Evolutionary conservation across 1,284 basidiomycete species (phyloP), one percentile per base, ranked within the genome.

Genomic region (Ganoderma resinaceum): DNA sequence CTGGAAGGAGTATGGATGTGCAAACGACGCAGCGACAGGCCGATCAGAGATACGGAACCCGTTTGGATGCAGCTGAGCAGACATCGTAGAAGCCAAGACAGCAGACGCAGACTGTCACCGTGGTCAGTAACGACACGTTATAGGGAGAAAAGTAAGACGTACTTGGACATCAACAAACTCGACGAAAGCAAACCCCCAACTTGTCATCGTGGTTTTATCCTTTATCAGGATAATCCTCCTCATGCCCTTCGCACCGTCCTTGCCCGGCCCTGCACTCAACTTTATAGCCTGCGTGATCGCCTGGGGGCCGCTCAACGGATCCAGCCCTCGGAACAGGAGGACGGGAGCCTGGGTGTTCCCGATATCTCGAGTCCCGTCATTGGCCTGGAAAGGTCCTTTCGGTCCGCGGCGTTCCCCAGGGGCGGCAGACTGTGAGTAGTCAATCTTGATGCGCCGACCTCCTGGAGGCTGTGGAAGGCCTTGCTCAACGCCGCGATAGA

Each of bases 331-430:
- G 74, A 98, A 91, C 40, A 98, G 86, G 9, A 98, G 82, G 6
- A 97, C 90, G 55, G 94, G 85, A n/a, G 86, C 86, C 75, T 91
- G 91, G 3, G 90, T 81, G 70, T 92, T 94, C 70, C 95, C 96
- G 76, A 98, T 97, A 81, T 98, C 96, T 61, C 95, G 87, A 68
- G 94, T 97, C 1, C 96, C 96, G 76, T 98, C 96, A 77, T 97
- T 97, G 73, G 84, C 78, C 73, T 90, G 89, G 66, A 86, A 86
- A 59, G 87, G 85, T 61, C 84, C 87, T 42, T 83, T 80, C 58
- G 88, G 42, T 12, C 52, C 84, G 11, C 87, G 86, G 73, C 86
- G 87, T 67, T 92, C 91, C 61, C 89, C 87, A 29, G 91, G 91
- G 38, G 86, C 86, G 26, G 90, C 90, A 72, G 90, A 92, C 79